phyloP scores from a whole-genome alignment of 2,329 filamentous ascomycete species.

The Fusarium nelsonii region DNA sequence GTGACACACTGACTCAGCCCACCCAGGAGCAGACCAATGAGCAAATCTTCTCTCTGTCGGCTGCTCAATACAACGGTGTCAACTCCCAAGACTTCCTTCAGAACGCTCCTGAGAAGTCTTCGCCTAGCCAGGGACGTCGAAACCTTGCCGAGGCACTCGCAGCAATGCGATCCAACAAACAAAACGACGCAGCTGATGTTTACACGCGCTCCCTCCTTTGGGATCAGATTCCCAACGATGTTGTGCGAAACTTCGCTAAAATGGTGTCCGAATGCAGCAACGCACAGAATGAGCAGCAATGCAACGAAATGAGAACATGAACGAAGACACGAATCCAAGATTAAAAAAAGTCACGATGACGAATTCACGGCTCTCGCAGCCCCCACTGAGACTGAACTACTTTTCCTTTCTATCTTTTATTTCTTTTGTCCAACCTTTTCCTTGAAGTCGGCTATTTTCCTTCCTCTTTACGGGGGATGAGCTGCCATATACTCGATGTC shows the following conservation, averaged over 20 bases:
- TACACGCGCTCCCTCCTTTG: constrained; percentile 93
- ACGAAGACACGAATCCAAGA: constrained; percentile 48
- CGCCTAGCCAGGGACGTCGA: constrained; percentile 71
- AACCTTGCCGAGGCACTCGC: constrained; percentile 85
- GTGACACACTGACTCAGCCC: constrained; percentile 77
- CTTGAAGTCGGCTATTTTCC: constrained; percentile 45
- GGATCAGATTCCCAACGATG: constrained; percentile 92
- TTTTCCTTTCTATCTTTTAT: constrained; percentile 26
- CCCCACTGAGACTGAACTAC: constrained; percentile 17
- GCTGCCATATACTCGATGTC: constrained; percentile 50
- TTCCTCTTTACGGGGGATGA: constrained; percentile 44
- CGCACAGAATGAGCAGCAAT: constrained; percentile 58
- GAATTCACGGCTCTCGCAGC: constrained; percentile 45
- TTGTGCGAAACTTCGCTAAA: constrained; percentile 91
- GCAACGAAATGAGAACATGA: constrained; percentile 59
- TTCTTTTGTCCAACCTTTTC: constrained; percentile 39
- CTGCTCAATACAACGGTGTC: constrained; percentile 89
- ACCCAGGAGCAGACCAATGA: constrained; percentile 88
- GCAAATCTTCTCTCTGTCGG: constrained; percentile 86
- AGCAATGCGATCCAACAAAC: constrained; percentile 79
- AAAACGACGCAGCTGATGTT: constrained; percentile 81
- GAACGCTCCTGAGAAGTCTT: constrained; percentile 64
- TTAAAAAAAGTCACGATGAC: constrained; percentile 53
- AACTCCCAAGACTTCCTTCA: constrained; percentile 74
- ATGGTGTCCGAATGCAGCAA: constrained; percentile 84